Conservation (phyloP, 805 yeast species). For the Metschnikowia peoriensis region DNA sequence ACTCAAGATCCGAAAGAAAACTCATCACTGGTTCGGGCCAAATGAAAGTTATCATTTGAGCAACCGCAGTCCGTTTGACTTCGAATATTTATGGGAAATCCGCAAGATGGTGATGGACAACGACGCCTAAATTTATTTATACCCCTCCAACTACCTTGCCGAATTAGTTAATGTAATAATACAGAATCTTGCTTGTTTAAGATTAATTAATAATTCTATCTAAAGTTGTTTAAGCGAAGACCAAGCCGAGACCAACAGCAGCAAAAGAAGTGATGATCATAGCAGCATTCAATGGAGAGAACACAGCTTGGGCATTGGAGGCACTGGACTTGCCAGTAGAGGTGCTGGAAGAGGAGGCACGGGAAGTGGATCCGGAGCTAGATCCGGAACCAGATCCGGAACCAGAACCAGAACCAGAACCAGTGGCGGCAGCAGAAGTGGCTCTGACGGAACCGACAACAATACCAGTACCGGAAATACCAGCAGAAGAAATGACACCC, state of each 20-base stretch:
- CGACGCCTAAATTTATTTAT: slow-evolving; percentile 7
- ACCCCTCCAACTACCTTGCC: background rate
- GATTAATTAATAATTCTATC: no score
- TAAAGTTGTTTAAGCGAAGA: slow-evolving; percentile 11
- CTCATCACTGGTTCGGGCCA: slow-evolving; percentile 37
- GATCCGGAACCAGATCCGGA: slow-evolving; percentile 6
- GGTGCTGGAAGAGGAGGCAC: slow-evolving; percentile 8
- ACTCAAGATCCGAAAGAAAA: slow-evolving; percentile 31
- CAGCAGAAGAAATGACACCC: slow-evolving; percentile 61
- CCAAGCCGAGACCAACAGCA: slow-evolving; percentile 30
- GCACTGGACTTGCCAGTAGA: slow-evolving; percentile 21
- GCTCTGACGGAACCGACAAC: slow-evolving; percentile 26
- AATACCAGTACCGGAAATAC: slow-evolving; percentile 64
- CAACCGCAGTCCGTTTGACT: slow-evolving; percentile 14
- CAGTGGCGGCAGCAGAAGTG: slow-evolving; percentile 24
- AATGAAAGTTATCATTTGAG: slow-evolving; percentile 26
- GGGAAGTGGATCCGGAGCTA: background rate
- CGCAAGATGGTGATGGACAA: slow-evolving; percentile 42
- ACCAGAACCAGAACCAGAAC: slow-evolving; percentile 27
- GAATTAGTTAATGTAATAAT: background rate
- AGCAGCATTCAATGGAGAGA: slow-evolving; percentile 19
- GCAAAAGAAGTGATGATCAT: slow-evolving; percentile 23
- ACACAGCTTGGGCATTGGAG: slow-evolving; percentile 19
- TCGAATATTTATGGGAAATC: slow-evolving; percentile 42
- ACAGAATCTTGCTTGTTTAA: background rate